phyloP scores from a whole-genome alignment of 352 stramenopile genomes.

The Peronospora farinosa region DNA sequence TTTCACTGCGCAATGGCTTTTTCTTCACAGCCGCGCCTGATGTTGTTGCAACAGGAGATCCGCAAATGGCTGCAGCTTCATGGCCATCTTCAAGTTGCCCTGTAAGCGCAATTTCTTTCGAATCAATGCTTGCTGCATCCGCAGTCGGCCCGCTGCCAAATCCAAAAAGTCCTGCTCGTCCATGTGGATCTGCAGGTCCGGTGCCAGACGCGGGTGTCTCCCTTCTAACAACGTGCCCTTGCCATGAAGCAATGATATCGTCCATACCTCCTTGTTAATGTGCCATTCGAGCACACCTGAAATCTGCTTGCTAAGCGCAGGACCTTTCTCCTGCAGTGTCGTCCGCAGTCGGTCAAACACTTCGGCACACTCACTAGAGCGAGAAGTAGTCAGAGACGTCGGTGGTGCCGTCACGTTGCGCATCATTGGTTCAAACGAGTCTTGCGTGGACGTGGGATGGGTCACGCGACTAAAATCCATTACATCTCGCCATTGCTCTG shows the following conservation, averaged over 20 bases:
- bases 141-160: constrained; percentile 48
- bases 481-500: constrained; percentile 61
- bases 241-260: constrained; percentile 49
- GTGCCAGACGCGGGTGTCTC: constrained; percentile 37
- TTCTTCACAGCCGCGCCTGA: constrained; percentile 26
- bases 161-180: constrained; percentile 65
- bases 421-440: constrained; percentile 75
- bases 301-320: constrained; percentile 50
- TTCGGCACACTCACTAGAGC: constrained; percentile 46
- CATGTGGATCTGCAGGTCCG: constrained; percentile 57
- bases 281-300: constrained; percentile 58
- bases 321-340: constrained; percentile 37
- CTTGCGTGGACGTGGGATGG: constrained; percentile 58
- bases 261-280: constrained; percentile 68
- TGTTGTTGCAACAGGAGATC: constrained; percentile 47
- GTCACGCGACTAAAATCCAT: constrained; percentile 61
- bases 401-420: constrained; percentile 50
- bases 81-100: constrained; percentile 67
- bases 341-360: constrained; percentile 49
- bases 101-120: constrained; percentile 57
- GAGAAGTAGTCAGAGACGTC: constrained; percentile 47
- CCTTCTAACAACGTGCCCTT: constrained; percentile 45
- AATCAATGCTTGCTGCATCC: constrained; percentile 56
- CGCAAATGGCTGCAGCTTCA: constrained; percentile 63
- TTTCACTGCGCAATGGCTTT: constrained; percentile 8